Evolutionary conservation across 192 early-diverging fungal genomes (phyloP).

Genomic region (Thoreauomyces humboldtii): DNA sequence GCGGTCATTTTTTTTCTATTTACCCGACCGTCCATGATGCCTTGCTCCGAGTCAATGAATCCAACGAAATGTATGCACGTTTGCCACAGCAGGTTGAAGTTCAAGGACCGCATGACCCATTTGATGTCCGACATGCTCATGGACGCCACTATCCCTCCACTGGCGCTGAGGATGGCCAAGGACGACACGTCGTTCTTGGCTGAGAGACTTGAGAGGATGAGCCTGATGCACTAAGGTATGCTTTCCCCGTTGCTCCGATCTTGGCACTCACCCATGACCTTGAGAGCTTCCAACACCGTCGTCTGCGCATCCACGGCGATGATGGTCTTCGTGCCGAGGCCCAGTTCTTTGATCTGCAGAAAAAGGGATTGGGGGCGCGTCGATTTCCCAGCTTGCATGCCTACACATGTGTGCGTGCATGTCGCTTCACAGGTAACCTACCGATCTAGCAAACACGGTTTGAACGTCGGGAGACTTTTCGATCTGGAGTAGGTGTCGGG

Average conservation of each 20-base stretch:
- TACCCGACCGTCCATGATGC: conserved; percentile 65
- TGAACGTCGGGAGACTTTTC: conserved; percentile 44
- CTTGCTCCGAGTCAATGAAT: conserved; percentile 58
- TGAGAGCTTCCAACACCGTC: conserved; percentile 65
- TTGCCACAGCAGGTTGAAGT: conserved; percentile 44
- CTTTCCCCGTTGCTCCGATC: no score
- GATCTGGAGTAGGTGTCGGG: conserved; percentile 7
- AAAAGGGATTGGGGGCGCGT: not conserved
- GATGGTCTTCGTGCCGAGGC: conserved; percentile 54
- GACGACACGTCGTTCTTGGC: conserved; percentile 61
- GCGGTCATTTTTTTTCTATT: not conserved
- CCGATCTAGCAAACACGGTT: conserved; percentile 42
- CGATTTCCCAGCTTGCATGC: no score
- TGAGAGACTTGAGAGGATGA: no score
- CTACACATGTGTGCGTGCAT: no score
- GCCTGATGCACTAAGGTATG: no score
- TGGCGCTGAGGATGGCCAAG: conserved; percentile 54
- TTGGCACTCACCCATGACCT: conserved; percentile 55
- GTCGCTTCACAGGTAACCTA: conserved; percentile 27
- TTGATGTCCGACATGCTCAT: conserved; percentile 72
- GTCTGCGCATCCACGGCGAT: conserved; percentile 51
- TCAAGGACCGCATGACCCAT: conserved; percentile 40
- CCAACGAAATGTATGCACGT: conserved; percentile 66
- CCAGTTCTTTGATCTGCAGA: conserved; percentile 50
- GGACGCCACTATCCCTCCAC: conserved; percentile 59